These are phyloP conservation scores for Hibiscus mutabilis DNA, from an alignment of 345 rosid genomes.

Conservation along the genomic window DNA sequence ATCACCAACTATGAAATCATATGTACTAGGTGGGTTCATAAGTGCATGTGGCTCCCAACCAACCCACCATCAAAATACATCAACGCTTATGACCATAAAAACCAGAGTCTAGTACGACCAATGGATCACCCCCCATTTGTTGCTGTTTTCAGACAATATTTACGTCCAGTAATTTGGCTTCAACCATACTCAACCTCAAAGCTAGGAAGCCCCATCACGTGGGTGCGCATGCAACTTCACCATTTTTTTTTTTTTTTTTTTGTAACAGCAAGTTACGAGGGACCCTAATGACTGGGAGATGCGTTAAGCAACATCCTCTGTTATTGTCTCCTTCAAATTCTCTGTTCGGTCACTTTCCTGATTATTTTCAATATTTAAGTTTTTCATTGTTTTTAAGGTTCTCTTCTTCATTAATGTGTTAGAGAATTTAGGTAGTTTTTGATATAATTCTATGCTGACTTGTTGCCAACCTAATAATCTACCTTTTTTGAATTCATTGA, in stretches of 20 bases:
- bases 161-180: background rate
- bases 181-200: background rate
- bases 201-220: constrained; percentile 19
- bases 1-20: too few species aligned
- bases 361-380: background rate
- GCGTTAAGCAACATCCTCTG: constrained; percentile 58
- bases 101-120: background rate
- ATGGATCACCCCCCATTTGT: constrained; percentile 5
- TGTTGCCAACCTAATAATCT: constrained; percentile 10
- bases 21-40: too few species aligned
- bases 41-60: too few species aligned
- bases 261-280: constrained; percentile 19
- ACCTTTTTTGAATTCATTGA: background rate
- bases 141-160: background rate
- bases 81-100: too few species aligned
- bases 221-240: constrained; percentile 18
- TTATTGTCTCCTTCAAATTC: constrained; percentile 26
- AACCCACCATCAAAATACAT: too few species aligned
- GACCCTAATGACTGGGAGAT: constrained; percentile 27
- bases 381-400: background rate
- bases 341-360: constrained; percentile 5
- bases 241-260: background rate
- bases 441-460: constrained; percentile 26
- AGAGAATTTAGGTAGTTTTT: constrained; percentile 2
- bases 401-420: too few species aligned